Base-by-base conservation (phyloP, 2,329 filamentous ascomycete genomes). In the Pyrenochaeta sp. region DNA sequence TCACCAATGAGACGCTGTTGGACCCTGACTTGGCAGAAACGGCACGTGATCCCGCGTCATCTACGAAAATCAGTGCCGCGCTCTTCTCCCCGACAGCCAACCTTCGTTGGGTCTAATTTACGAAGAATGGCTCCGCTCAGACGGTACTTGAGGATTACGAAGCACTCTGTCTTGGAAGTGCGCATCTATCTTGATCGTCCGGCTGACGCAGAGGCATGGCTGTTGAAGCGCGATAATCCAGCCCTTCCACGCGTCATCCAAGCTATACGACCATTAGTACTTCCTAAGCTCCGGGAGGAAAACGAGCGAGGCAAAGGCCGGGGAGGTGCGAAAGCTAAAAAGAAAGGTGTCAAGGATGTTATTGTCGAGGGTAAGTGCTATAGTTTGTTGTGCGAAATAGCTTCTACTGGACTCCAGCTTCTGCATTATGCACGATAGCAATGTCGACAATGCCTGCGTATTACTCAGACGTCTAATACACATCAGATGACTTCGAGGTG, bases 141-240 rank as follows among this genome's bases (percentile, higher is more conserved):
- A 58, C 88, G 93, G 69, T 97, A 98, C 76, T 84, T 98, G 54
- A 88, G 94, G 51, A 96, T 98, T 68, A 94, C 91, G 54, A 93
- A 94, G 74, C 91, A 92, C 77, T 97, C 94, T 4, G 93, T 97
- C 32, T 85, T 99, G n/a, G 95, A 99, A 84, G 93, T 92, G 64
- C 93, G 93, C 65, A 95, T 99, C 67, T 98, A 98, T 78, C 88
- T 97, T 46, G 94, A 98, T 65, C 93, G 94, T 69, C 95, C 95
- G 0, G 87, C 90, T 12, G 87, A 97, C 59, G 87, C 88, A 25
- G 87, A 92, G 65, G 89, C 90, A 72, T 97, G 96, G 88, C 86
- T 99, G 19, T 85, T 97, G 64, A 90, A 91, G 69, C 85, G 90
- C 36, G 87, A 89, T 64, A 84, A 93, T 67, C 88, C 91, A 3